These are phyloP conservation scores for Epichloe glyceriae DNA, from an alignment of 2,329 filamentous ascomycete genomes.

Conservation along the genomic window DNA sequence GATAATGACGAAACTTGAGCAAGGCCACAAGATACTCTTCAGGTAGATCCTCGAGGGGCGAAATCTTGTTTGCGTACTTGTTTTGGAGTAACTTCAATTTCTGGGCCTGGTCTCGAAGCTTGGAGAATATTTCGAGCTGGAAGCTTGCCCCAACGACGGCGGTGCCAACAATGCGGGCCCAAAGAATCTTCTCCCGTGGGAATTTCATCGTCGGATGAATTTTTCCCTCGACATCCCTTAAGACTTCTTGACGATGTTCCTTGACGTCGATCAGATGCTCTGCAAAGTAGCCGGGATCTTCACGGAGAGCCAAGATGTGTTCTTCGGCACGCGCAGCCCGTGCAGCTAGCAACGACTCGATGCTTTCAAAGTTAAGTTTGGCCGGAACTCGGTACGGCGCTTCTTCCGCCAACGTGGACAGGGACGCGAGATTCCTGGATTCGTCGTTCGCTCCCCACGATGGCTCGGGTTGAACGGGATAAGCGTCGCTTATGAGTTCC, in stretches of 20 bases:
- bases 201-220: constrained; percentile 13
- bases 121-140: constrained; percentile 24
- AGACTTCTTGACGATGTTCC: constrained; percentile 32
- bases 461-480: constrained; percentile 26
- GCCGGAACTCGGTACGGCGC: constrained; percentile 39
- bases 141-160: constrained; percentile 21
- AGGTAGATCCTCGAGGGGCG: constrained; percentile 17
- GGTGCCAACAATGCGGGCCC: constrained; percentile 25
- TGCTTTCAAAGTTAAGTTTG: constrained; percentile 29
- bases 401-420: constrained; percentile 31
- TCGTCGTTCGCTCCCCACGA: constrained; percentile 16
- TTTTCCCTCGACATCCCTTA: constrained; percentile 26
- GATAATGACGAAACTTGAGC: constrained; percentile 25
- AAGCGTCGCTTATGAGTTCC: constrained; percentile 14
- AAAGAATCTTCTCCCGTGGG: constrained; percentile 16
- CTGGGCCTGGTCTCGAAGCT: constrained; percentile 21
- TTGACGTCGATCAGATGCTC: constrained; percentile 26
- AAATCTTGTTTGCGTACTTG: constrained; percentile 20
- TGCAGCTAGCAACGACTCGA: constrained; percentile 31
- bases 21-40: constrained; percentile 23
- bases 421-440: constrained; percentile 20
- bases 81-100: constrained; percentile 16
- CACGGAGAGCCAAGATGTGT: constrained; percentile 40
- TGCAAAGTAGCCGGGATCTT: constrained; percentile 46
- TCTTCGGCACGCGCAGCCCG: constrained; percentile 32